These are phyloP conservation scores for Pueraria montana DNA, from an alignment of 306 rosid species.

Conservation along the genomic window DNA sequence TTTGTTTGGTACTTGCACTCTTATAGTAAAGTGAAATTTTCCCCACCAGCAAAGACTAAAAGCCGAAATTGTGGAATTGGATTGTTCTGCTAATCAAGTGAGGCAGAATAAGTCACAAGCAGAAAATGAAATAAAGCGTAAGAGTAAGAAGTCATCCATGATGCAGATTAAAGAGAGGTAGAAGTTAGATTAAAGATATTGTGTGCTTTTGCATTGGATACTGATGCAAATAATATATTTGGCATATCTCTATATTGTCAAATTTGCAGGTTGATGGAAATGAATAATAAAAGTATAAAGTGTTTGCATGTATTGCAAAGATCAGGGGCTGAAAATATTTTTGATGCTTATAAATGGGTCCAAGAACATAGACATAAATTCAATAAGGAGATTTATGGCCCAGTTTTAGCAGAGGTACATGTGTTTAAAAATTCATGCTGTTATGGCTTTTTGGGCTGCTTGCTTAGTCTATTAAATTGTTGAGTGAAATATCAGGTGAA, in stretches of 20 bases:
- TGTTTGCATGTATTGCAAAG: slow-evolving; percentile 66
- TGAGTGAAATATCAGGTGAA: slow-evolving; percentile 74
- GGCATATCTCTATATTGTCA: slow-evolving; percentile 13
- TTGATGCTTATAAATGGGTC: slow-evolving; percentile 89
- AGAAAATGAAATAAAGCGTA: slow-evolving; percentile 58
- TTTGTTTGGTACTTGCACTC: no score
- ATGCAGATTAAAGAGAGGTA: slow-evolving; percentile 68
- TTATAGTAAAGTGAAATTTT: no score
- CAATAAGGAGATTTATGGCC: slow-evolving; percentile 89
- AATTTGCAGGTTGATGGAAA: slow-evolving; percentile 72
- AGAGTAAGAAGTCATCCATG: slow-evolving; percentile 53
- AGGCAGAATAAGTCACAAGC: slow-evolving; percentile 64
- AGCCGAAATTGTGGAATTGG: slow-evolving; percentile 64
- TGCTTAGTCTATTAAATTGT: slow-evolving; percentile 31
- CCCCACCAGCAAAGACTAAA: slow-evolving; percentile 62
- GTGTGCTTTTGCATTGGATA: slow-evolving; percentile 30
- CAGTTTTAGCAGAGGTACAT: slow-evolving; percentile 87
- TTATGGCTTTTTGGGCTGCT: slow-evolving; percentile 34
- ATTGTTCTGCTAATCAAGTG: slow-evolving; percentile 62
- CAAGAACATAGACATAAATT: slow-evolving; percentile 79
- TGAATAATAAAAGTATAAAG: slow-evolving; percentile 71
- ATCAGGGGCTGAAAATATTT: slow-evolving; percentile 71
- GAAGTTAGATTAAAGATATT: slow-evolving; percentile 20
- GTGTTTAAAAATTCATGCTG: slow-evolving; percentile 17
- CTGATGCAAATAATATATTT: slow-evolving; percentile 13